Evolutionary conservation across 257 asterid species (phyloP).

Genomic region (Capsicum baccatum): DNA sequence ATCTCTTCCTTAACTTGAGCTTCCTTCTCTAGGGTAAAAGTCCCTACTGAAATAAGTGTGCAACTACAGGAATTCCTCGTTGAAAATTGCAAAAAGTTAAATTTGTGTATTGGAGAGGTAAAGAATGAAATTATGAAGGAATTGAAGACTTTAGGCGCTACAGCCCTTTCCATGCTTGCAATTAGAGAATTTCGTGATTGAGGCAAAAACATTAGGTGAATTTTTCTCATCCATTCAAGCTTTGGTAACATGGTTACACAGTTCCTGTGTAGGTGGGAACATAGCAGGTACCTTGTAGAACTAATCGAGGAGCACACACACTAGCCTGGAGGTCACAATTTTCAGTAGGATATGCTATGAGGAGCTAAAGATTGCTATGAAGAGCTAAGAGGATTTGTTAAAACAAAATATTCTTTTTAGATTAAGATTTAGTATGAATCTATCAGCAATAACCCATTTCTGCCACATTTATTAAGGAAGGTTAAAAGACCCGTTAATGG

Average conservation of each 20-base stretch:
- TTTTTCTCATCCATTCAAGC: no score
- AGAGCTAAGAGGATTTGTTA: background rate
- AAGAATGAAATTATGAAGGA: background rate
- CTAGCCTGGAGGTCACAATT: background rate
- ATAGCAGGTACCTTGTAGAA: no score
- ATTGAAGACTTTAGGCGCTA: background rate
- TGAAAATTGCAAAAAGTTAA: background rate
- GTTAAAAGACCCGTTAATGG: background rate
- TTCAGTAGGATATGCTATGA: background rate
- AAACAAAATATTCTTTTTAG: background rate
- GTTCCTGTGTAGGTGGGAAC: no score
- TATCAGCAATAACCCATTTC: background rate
- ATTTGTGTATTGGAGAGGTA: background rate
- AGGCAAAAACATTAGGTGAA: no score
- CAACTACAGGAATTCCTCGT: background rate
- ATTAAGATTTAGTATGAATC: background rate
- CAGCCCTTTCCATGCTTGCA: background rate
- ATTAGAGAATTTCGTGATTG: background rate
- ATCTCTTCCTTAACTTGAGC: background rate
- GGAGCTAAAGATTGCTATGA: background rate
- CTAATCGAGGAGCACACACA: no score
- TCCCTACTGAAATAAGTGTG: background rate
- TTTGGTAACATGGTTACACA: no score
- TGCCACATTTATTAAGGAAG: background rate
- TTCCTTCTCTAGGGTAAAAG: background rate